A percentile compares a stretch with the other conserved stretches of the same genome.
Evolutionary conservation across 2,329 filamentous ascomycete genomes (phyloP).

Genomic region (Domatiomyces globalis): DNA sequence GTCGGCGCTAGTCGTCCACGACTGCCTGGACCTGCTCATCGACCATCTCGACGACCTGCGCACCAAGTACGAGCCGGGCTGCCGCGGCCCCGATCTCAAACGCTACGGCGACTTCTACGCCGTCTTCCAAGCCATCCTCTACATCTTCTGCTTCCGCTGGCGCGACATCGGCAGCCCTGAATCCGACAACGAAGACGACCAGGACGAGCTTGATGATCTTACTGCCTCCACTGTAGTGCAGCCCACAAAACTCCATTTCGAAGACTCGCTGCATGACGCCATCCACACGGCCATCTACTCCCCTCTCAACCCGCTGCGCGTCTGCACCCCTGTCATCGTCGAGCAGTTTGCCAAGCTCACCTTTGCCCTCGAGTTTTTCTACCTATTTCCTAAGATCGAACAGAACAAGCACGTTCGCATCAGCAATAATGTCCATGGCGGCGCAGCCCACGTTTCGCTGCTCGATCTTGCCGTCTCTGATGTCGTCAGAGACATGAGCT

Average conservation of each 20-base stretch:
- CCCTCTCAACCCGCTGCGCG: conserved; percentile 84
- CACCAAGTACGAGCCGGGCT: conserved; percentile 52
- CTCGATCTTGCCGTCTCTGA: conserved; percentile 27
- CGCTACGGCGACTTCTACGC: conserved; percentile 77
- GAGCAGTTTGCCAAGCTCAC: conserved; percentile 81
- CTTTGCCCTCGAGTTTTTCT: conserved; percentile 73
- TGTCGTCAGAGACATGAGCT: conserved; percentile 41
- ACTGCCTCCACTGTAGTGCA: conserved; percentile 22
- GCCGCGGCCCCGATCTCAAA: conserved; percentile 70
- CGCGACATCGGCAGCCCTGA: conserved; percentile 54
- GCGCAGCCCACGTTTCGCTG: conserved; percentile 7
- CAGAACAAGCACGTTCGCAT: conserved; percentile 73
- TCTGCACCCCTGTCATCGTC: conserved; percentile 83
- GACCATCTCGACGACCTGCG: conserved; percentile 64
- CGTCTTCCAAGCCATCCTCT: conserved; percentile 74
- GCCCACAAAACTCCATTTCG: conserved; percentile 63
- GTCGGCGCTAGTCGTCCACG: conserved; percentile 58
- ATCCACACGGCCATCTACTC: conserved; percentile 69
- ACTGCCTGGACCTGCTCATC: conserved; percentile 67
- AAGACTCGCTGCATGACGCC: conserved; percentile 56
- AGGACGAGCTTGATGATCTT: conserved; percentile 40
- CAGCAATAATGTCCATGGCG: conserved; percentile 15
- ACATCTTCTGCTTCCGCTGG: conserved; percentile 98
- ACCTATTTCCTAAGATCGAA: conserved; percentile 76
- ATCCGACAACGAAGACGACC: conserved; percentile 37